Evolutionary conservation across 2,329 filamentous ascomycete species (phyloP).

Genomic region (Cladosporium sp.): DNA sequence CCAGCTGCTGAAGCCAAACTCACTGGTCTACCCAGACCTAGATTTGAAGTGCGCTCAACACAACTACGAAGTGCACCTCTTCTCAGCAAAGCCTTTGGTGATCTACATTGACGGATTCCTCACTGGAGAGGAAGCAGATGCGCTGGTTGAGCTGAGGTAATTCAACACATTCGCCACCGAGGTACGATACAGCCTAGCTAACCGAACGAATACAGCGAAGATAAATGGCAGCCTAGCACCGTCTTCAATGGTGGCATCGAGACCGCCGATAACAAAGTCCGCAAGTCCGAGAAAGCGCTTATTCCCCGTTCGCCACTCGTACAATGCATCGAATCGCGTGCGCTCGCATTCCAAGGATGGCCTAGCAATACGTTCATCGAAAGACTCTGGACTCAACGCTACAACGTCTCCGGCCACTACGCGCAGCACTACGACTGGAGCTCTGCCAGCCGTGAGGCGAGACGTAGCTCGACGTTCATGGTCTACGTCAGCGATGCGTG

Average conservation of each 20-base stretch:
- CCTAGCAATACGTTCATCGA: constrained; percentile 59
- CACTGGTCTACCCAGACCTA: constrained; percentile 42
- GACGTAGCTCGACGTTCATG: constrained; percentile 60
- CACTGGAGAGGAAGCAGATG: constrained; percentile 48
- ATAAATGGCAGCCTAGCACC: constrained; percentile 56
- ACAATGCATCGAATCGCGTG: constrained; percentile 60
- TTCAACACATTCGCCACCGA: background rate
- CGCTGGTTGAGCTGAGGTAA: constrained; percentile 56
- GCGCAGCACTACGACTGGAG: constrained; percentile 62
- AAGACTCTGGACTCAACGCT: constrained; percentile 61
- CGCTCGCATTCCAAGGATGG: constrained; percentile 62
- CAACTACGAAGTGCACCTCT: constrained; percentile 48
- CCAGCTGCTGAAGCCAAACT: constrained; percentile 38
- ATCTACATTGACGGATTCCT: constrained; percentile 61
- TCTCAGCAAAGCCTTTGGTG: constrained; percentile 56
- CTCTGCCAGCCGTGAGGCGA: constrained; percentile 29
- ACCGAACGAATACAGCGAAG: constrained; percentile 30
- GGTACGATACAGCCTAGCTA: background rate
- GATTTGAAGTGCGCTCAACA: constrained; percentile 42
- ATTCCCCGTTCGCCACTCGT: constrained; percentile 51
- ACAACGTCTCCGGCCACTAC: constrained; percentile 60
- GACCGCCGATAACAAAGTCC: constrained; percentile 49
- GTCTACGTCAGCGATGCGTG: constrained; percentile 58
- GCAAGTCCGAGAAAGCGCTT: constrained; percentile 55
- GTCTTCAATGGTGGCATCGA: constrained; percentile 53